phyloP scores from a whole-genome alignment of 441 rosid genomes.

The Populus trichocarpa region DNA sequence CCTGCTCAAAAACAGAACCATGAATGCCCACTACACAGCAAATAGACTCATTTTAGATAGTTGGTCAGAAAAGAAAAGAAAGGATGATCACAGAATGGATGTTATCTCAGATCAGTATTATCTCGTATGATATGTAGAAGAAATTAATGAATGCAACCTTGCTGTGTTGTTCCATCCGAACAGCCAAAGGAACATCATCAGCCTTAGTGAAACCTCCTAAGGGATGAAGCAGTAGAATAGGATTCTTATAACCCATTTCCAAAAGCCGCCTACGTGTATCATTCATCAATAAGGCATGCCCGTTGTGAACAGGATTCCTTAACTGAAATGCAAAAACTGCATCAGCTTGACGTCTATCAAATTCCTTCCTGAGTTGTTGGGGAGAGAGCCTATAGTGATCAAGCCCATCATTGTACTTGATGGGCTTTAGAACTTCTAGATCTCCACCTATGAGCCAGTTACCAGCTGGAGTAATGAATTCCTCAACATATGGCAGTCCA shows the following conservation, averaged over 20 bases:
- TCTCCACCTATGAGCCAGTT: slow-evolving; percentile 95
- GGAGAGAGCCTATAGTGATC: slow-evolving; percentile 95
- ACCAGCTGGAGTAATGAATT: slow-evolving; percentile 61
- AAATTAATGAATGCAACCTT: slow-evolving; percentile 43
- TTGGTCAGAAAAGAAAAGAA: background rate
- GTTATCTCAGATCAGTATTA: background rate
- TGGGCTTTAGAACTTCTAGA: slow-evolving; percentile 63
- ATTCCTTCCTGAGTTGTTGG: slow-evolving; percentile 70
- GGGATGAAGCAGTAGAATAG: slow-evolving; percentile 86
- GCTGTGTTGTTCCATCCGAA: slow-evolving; percentile 94
- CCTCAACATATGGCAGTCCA: slow-evolving; percentile 89
- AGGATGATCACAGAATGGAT: background rate
- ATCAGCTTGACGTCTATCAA: slow-evolving; percentile 78
- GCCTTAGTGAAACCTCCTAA: slow-evolving; percentile 91
- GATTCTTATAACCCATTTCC: slow-evolving; percentile 90
- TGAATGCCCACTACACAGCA: background rate
- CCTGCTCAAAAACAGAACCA: slow-evolving; percentile 37
- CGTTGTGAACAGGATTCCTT: slow-evolving; percentile 92
- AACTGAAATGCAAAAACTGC: slow-evolving; percentile 93
- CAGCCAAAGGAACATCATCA: slow-evolving; percentile 91
- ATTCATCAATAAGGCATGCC: slow-evolving; percentile 90
- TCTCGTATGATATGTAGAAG: background rate
- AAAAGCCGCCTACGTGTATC: slow-evolving; percentile 71
- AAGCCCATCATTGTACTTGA: slow-evolving; percentile 87
- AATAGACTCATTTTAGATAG: slow-evolving; percentile 8